Evolutionary conservation across 495 filamentous ascomycete species (phyloP).

Genomic region (Hyaloscypha finlandica): DNA sequence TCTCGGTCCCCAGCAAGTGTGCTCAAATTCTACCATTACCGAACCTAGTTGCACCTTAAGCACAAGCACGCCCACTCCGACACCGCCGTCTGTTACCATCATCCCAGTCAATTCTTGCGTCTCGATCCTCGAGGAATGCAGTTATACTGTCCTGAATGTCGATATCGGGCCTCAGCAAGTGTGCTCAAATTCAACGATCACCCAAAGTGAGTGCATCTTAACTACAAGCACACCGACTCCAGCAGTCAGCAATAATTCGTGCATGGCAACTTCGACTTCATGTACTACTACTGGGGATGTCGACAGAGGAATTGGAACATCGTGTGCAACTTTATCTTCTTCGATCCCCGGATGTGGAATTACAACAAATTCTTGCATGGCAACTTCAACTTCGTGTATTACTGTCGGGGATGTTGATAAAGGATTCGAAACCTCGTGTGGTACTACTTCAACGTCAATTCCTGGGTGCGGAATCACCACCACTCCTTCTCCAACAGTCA

Average conservation of each 20-base stretch:
- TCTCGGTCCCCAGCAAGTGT: no score
- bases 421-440: no score
- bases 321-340: not conserved
- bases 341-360: not conserved
- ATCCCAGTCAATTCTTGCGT: not conserved
- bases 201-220: not conserved
- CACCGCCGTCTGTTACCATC: not conserved
- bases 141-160: not conserved
- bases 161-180: not conserved
- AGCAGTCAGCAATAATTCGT: not conserved
- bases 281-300: not conserved
- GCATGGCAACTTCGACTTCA: slow-evolving; percentile 4
- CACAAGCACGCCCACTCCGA: not conserved
- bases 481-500: not conserved
- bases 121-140: not conserved
- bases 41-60: not conserved
- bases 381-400: no score
- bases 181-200: not conserved
- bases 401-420: no score
- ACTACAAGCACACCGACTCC: not conserved
- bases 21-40: no score
- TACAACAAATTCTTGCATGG: no score
- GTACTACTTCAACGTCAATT: not conserved
- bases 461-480: slow-evolving; percentile 8
- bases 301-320: not conserved